Evolutionary conservation across 2,329 filamentous ascomycete genomes (phyloP).

Genomic region (Colletotrichum somersetense): DNA sequence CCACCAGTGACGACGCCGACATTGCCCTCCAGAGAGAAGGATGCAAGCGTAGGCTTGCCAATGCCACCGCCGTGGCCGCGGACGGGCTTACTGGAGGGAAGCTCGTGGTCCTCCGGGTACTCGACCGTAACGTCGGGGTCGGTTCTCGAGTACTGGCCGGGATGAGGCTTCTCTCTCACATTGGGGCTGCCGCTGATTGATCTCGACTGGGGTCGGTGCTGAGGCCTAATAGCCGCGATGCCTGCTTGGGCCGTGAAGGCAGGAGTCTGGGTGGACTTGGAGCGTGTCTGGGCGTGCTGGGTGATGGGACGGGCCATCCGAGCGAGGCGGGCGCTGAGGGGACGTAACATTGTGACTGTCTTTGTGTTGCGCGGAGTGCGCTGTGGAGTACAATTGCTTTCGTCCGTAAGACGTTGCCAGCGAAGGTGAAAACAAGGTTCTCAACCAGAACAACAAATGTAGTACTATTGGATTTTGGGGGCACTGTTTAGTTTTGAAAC

Average conservation of each 20-base stretch:
- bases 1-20: constrained; percentile 91
- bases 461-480: background rate
- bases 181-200: constrained; percentile 48
- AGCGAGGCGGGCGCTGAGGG: constrained; percentile 39
- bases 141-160: constrained; percentile 81
- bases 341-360: constrained; percentile 38
- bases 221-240: constrained; percentile 35
- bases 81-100: constrained; percentile 78
- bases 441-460: background rate
- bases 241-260: constrained; percentile 45
- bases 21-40: constrained; percentile 87
- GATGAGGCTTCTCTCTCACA: constrained; percentile 51
- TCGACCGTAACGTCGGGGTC: constrained; percentile 83
- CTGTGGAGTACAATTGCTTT: background rate
- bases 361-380: background rate
- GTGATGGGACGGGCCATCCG: constrained; percentile 34
- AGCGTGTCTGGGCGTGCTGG: constrained; percentile 21
- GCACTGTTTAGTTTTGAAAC: constrained; percentile 7
- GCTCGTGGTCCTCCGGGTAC: constrained; percentile 80
- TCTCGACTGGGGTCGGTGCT: constrained; percentile 46
- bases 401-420: background rate
- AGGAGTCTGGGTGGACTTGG: constrained; percentile 25
- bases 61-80: constrained; percentile 83
- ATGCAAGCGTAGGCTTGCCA: constrained; percentile 85
- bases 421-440: constrained; percentile 1